These are phyloP conservation scores for Colletotrichum sp. DNA, from an alignment of 2,329 filamentous ascomycete genomes.

Conservation along the genomic window DNA sequence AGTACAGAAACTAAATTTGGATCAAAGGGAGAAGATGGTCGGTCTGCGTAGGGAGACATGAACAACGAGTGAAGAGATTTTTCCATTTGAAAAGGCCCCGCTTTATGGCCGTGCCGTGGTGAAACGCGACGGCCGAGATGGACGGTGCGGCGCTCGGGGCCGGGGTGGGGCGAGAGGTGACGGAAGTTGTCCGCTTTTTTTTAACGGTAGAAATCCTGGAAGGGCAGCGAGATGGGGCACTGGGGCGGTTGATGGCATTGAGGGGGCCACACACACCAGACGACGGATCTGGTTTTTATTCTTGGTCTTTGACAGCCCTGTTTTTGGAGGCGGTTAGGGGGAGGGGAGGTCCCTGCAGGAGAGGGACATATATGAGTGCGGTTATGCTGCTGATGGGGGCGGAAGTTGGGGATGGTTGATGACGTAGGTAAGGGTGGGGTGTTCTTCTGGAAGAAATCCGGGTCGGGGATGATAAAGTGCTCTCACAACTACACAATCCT, in stretches of 20 bases:
- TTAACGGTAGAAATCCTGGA: background rate
- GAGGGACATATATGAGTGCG: background rate
- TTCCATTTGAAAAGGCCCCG: background rate
- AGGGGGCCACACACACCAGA: background rate
- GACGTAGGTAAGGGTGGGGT: background rate
- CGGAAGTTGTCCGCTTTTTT: background rate
- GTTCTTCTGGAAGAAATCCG: background rate
- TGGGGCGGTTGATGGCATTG: background rate
- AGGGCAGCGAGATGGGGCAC: no score
- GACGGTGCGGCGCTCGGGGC: background rate
- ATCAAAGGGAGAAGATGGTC: background rate
- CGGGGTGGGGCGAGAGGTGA: background rate
- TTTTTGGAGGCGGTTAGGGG: background rate
- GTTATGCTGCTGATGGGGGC: background rate
- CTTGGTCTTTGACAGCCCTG: background rate
- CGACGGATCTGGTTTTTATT: background rate
- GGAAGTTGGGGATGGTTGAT: rapidly evolving
- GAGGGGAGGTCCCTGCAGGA: background rate
- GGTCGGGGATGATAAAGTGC: background rate
- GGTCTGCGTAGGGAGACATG: background rate
- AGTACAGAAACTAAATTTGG: background rate
- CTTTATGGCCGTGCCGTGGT: background rate
- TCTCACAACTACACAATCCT: no score
- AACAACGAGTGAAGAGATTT: background rate
- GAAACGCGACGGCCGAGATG: background rate